Conservation (phyloP, 495 filamentous ascomycete genomes). For the Thermochaetoides thermophila region DNA sequence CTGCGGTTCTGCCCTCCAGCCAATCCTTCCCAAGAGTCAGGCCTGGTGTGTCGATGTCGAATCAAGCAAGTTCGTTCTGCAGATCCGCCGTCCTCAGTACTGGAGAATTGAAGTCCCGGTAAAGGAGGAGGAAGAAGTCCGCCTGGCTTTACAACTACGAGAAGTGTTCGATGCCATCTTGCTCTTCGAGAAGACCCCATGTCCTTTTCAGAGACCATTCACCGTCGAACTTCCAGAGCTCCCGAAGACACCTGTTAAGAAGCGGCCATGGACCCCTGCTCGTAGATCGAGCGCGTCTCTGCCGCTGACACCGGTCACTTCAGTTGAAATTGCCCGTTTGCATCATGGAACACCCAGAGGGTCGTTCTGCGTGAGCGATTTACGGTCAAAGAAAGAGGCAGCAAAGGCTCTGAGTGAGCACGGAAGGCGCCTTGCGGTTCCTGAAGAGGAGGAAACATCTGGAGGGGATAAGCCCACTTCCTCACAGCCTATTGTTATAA, state of each 20-base stretch:
- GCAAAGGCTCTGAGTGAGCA: slow-evolving; percentile 1
- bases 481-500: too few relatives aligned
- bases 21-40: slow-evolving; percentile 76
- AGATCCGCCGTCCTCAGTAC: slow-evolving; percentile 63
- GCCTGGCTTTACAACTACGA: slow-evolving; percentile 49
- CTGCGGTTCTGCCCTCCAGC: slow-evolving; percentile 63
- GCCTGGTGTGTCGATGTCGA: slow-evolving; percentile 85
- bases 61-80: slow-evolving; percentile 63
- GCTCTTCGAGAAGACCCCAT: slow-evolving; percentile 73
- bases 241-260: slow-evolving; percentile 47
- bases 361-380: slow-evolving; percentile 5
- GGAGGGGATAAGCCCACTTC: too few relatives aligned
- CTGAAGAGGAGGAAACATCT: too few relatives aligned
- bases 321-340: slow-evolving; percentile 11
- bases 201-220: slow-evolving; percentile 68
- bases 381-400: neutral
- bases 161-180: slow-evolving; percentile 52
- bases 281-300: slow-evolving; percentile 23
- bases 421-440: neutral
- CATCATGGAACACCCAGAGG: slow-evolving; percentile 6
- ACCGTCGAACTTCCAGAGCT: slow-evolving; percentile 60
- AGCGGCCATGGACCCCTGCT: slow-evolving; percentile 54
- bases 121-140: slow-evolving; percentile 40
- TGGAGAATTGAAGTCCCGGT: slow-evolving; percentile 79
- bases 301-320: slow-evolving; percentile 13